Evolutionary conservation across 306 rosid species (phyloP).

Genomic region (Pyrus communis): DNA sequence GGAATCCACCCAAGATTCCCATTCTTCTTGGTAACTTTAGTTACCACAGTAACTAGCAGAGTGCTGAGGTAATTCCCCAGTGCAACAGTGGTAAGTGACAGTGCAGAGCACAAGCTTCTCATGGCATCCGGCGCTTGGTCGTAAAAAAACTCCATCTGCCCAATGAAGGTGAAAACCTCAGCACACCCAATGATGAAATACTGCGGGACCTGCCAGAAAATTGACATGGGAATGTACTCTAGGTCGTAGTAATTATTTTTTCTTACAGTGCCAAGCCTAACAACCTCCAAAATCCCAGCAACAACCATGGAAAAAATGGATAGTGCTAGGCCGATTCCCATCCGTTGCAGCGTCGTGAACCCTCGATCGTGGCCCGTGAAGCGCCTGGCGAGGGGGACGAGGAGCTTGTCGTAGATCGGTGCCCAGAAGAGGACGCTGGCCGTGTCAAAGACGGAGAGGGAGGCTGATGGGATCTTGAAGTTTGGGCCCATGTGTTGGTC

Average conservation of each 20-base stretch:
- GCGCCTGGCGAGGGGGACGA: conserved; percentile 51
- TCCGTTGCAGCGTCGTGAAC: conserved; percentile 70
- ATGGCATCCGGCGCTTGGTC: conserved; percentile 81
- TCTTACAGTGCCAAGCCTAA: conserved; percentile 37
- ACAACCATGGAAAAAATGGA: conserved; percentile 55
- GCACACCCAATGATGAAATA: conserved; percentile 84
- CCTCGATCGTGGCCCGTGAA: conserved; percentile 66
- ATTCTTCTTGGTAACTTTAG: conserved; percentile 42
- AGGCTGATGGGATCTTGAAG: conserved; percentile 76
- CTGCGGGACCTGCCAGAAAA: conserved; percentile 85
- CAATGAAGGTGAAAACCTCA: conserved; percentile 62
- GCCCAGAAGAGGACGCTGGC: conserved; percentile 81
- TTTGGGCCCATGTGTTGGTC: conserved; percentile 63
- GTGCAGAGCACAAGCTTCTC: conserved; percentile 81
- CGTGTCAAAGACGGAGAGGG: conserved; percentile 70
- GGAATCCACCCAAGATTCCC: conserved; percentile 85
- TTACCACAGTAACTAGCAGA: conserved; percentile 57
- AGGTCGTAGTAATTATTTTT: conserved; percentile 51
- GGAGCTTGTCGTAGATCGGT: conserved; percentile 45
- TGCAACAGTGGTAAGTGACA: conserved; percentile 59
- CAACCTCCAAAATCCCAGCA: conserved; percentile 66
- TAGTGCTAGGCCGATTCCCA: conserved; percentile 69
- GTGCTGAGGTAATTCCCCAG: conserved; percentile 72
- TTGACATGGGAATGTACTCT: conserved; percentile 56
- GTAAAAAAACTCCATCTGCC: conserved; percentile 60